phyloP scores from a whole-genome alignment of 495 filamentous ascomycete genomes.

The Parachaetomium inaequale region DNA sequence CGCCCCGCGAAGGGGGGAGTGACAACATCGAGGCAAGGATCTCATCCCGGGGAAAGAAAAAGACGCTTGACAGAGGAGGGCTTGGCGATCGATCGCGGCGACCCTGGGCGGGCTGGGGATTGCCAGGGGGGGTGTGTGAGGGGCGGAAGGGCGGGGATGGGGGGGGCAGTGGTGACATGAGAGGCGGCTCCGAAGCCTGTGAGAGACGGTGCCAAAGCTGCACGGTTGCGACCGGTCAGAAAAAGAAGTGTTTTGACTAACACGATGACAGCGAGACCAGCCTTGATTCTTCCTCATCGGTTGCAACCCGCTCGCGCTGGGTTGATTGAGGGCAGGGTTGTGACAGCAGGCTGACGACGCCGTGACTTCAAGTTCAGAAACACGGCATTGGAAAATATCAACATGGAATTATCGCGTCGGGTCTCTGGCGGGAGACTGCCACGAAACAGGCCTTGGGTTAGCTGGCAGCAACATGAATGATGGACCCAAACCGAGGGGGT shows the following conservation, averaged over 20 bases:
- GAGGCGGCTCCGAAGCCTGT: too few relatives aligned
- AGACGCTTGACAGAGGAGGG: not conserved
- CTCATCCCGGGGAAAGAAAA: not conserved
- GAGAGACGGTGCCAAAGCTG: too few relatives aligned
- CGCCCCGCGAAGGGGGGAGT: not conserved
- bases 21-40: not conserved
- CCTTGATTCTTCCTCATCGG: not conserved
- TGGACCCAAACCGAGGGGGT: too few relatives aligned
- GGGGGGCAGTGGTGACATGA: not conserved
- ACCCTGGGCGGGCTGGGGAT: not conserved
- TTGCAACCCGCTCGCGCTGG: not conserved
- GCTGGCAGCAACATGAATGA: too few relatives aligned
- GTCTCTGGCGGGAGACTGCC: too few relatives aligned
- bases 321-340: not conserved
- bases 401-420: not conserved
- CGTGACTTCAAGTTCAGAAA: not conserved
- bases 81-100: conserved; percentile 10
- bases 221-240: too few relatives aligned
- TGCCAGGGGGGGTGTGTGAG: not conserved
- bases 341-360: not conserved
- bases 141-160: not conserved
- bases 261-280: not conserved
- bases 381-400: not conserved
- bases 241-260: too few relatives aligned
- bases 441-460: too few relatives aligned